phyloP scores from a whole-genome alignment of 805 yeast genomes.

The Wickerhamiella kazuoi region DNA sequence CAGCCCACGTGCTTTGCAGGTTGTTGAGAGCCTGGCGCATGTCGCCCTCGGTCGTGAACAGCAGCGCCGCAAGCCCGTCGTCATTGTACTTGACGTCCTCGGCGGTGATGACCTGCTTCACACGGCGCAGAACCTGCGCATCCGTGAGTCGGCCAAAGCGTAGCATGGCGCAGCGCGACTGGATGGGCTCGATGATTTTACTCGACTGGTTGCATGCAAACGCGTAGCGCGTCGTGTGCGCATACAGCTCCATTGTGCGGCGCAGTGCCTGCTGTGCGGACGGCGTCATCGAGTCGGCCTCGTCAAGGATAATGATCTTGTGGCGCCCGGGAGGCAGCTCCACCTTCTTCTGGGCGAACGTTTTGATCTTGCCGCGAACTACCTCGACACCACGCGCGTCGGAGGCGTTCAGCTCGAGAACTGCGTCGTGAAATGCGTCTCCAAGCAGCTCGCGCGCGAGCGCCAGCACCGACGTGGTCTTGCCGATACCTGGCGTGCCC shows the following conservation, averaged over 20 bases:
- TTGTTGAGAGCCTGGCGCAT: slow-evolving; percentile 97
- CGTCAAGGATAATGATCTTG: slow-evolving; percentile 84
- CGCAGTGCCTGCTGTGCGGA: slow-evolving; percentile 93
- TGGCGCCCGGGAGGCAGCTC: slow-evolving; percentile 76
- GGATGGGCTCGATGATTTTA: slow-evolving; percentile 92
- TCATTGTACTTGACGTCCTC: slow-evolving; percentile 67
- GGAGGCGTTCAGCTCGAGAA: slow-evolving; percentile 83
- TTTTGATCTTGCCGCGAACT: slow-evolving; percentile 82
- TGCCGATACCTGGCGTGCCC: slow-evolving; percentile 93
- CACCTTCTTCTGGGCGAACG: slow-evolving; percentile 89
- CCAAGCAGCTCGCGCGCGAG: slow-evolving; percentile 74
- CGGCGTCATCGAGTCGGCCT: slow-evolving; percentile 92
- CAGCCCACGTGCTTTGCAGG: slow-evolving; percentile 83
- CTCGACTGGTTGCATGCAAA: slow-evolving; percentile 92
- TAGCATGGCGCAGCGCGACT: slow-evolving; percentile 88
- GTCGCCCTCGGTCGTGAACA: slow-evolving; percentile 94
- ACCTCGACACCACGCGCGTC: slow-evolving; percentile 97
- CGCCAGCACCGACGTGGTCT: slow-evolving; percentile 85
- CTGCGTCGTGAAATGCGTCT: slow-evolving; percentile 55
- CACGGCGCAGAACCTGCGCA: slow-evolving; percentile 63
- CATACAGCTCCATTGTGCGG: slow-evolving; percentile 86
- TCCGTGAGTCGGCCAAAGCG: slow-evolving; percentile 68
- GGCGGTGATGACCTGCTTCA: slow-evolving; percentile 47
- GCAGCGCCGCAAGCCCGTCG: slow-evolving; percentile 81
- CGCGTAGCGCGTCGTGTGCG: slow-evolving; percentile 95